These are phyloP conservation scores for Fusarium sp. DNA, from an alignment of 2,329 filamentous ascomycete genomes.

Conservation along the genomic window DNA sequence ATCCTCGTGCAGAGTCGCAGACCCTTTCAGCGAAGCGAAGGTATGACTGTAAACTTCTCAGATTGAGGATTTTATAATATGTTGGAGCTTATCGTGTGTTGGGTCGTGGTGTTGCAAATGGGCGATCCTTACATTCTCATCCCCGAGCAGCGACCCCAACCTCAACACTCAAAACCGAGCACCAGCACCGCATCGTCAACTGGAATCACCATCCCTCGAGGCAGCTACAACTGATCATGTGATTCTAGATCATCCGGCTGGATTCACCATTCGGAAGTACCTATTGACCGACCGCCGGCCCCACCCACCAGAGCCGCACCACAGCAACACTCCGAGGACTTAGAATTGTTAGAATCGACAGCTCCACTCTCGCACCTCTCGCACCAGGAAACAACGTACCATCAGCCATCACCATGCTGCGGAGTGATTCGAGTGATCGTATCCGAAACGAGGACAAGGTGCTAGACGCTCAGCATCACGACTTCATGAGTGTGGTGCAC, in stretches of 20 bases:
- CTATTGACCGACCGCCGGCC: too few relatives aligned
- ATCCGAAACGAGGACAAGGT: too few relatives aligned
- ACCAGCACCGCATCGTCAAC: not conserved
- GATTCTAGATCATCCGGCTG: not conserved
- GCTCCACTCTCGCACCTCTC: too few relatives aligned
- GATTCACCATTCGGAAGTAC: too few relatives aligned
- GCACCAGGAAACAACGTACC: too few relatives aligned
- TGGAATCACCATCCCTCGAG: rapidly evolving
- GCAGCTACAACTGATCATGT: not conserved
- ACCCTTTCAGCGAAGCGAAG: rapidly evolving
- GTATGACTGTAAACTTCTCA: rapidly evolving
- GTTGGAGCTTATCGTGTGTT: too few relatives aligned
- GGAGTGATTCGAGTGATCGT: too few relatives aligned
- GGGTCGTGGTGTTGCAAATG: not conserved
- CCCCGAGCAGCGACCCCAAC: rapidly evolving
- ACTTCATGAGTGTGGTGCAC: too few relatives aligned
- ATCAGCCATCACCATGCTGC: too few relatives aligned
- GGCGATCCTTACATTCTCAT: rapidly evolving
- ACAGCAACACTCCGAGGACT: not conserved
- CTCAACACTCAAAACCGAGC: not conserved
- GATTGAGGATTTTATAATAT: rapidly evolving
- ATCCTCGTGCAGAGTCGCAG: not conserved
- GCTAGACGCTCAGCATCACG: too few relatives aligned
- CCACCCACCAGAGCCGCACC: too few relatives aligned
- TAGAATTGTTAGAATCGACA: not conserved